Base-by-base conservation (phyloP, 177 flowering plant species). In the Vitis hybrid region DNA sequence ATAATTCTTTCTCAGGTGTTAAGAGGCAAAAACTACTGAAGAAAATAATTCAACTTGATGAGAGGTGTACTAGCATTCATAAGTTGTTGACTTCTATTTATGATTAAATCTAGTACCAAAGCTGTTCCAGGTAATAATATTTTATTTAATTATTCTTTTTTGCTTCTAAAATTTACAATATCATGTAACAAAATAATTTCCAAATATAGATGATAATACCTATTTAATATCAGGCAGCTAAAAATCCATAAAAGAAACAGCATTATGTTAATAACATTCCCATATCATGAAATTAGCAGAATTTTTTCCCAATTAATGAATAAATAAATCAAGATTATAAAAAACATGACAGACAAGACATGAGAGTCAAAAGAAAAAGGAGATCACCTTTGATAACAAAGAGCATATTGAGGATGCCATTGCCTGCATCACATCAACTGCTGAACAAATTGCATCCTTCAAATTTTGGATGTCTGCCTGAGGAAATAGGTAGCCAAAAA, bases 371-470 rank as follows among this genome's bases (percentile, higher is more conserved):
- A 60, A 48, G 68, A 53, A 55, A n/a, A 41, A 14, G 13, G 68
- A 8, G 4, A 63, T 64, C 67, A 93, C 99, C 98, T 90, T 91
- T 5, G 87, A 62, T 35, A 77, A 67, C 71, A 86, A 79, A 70
- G 84, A 79, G 80, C 87, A 78, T 58, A 87, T 79, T 9, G 96
- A 89, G 55, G 94, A 87, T 65, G 85, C 87, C 91, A 90, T 88
- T 48, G 88, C 84, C 73, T 91, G 97, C 96, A 95, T 90, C 68
- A 92, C 92, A 86, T 92, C 97, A 77, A 84, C 87, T 11, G 94
- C 94, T 64, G 97, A 91, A 72, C 84, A 61, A 68, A 95, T 82
- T 15, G 99, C 94, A 75, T 89, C 88, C 80, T 92, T 86, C 70
- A 92, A 71, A 35, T 83, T 77, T 62, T 78, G 90, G 55, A 87